These are phyloP conservation scores for Calonectria hawksworthii DNA, from an alignment of 2,329 filamentous ascomycete species.

Conservation along the genomic window DNA sequence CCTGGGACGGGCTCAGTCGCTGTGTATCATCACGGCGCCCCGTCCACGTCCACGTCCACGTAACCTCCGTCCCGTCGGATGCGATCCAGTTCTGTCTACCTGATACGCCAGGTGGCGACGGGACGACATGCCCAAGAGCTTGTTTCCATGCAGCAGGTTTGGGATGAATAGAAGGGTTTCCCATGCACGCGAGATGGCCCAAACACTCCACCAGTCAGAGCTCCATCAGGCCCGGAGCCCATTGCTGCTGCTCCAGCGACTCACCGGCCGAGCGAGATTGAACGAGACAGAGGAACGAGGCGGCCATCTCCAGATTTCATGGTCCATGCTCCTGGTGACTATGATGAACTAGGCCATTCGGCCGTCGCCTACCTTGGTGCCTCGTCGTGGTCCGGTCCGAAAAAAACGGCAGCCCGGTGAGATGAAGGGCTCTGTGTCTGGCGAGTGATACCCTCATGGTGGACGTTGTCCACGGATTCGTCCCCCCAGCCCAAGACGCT, in stretches of 20 bases:
- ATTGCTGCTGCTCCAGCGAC: constrained; percentile 6
- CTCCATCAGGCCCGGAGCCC: not conserved
- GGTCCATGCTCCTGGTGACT: not conserved
- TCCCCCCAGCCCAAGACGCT: not conserved
- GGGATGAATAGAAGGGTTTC: not conserved
- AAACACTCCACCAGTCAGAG: constrained; percentile 19
- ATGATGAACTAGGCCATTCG: constrained; percentile 18
- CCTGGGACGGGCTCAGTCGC: constrained; percentile 2
- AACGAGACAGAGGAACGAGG: constrained; percentile 18
- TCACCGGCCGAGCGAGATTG: constrained; percentile 34
- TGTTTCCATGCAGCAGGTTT: constrained; percentile 15
- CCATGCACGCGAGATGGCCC: constrained; percentile 18
- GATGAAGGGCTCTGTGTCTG: constrained; percentile 11
- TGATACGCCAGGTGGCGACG: constrained; percentile 36
- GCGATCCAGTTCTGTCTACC: constrained; percentile 27
- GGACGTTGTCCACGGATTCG: constrained; percentile 21
- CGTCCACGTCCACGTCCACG: constrained; percentile 13
- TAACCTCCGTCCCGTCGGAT: constrained; percentile 20
- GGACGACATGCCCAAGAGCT: constrained; percentile 24
- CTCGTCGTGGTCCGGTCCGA: constrained; percentile 2
- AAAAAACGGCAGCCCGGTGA: not conserved
- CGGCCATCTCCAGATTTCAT: not conserved
- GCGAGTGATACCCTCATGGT: constrained; percentile 35
- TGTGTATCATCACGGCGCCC: not conserved
- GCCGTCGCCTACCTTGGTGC: not conserved